These are phyloP conservation scores for Nothopassalora personata DNA, from an alignment of 2,329 filamentous ascomycete genomes.

Conservation along the genomic window DNA sequence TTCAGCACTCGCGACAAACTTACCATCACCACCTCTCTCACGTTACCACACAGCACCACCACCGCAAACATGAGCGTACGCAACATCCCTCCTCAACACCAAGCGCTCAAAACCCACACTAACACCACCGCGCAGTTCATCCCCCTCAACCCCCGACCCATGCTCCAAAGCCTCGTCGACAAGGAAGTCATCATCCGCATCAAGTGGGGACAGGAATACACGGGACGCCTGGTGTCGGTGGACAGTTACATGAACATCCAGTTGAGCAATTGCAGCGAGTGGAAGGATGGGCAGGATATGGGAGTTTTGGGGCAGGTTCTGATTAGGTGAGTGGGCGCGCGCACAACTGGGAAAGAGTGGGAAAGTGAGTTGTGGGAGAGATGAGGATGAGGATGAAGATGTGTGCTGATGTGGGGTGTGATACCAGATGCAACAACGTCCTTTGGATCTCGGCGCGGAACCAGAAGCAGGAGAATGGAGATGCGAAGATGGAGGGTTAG, in stretches of 20 bases:
- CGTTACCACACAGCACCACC: neutral
- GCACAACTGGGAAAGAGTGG: neutral
- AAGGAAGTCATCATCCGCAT: conserved; percentile 85
- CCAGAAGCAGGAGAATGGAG: conserved; percentile 28
- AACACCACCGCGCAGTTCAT: conserved; percentile 54
- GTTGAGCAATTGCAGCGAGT: conserved; percentile 85
- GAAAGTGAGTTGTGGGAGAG: neutral
- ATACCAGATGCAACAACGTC: conserved; percentile 84
- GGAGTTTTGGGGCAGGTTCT: conserved; percentile 84
- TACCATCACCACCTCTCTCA: neutral
- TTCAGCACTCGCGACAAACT: neutral
- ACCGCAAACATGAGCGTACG: conserved; percentile 24
- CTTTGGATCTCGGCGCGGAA: conserved; percentile 67
- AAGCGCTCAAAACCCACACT: too few species aligned
- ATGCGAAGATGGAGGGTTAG: conserved; percentile 24
- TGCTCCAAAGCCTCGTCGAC: conserved; percentile 92
- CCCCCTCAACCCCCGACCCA: conserved; percentile 92
- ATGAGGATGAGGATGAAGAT: neutral
- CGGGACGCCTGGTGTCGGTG: conserved; percentile 82
- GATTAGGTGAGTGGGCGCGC: conserved; percentile 63
- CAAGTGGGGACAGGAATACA: conserved; percentile 99
- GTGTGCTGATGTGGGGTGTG: neutral
- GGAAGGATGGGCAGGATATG: conserved; percentile 78
- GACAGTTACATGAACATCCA: conserved; percentile 99
- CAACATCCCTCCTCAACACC: neutral